A percentile compares a stretch with the other conserved stretches of the same genome.
Evolutionary conservation across 768 basidiomycete genomes (phyloP).

Genomic region (Mycena belliarum): DNA sequence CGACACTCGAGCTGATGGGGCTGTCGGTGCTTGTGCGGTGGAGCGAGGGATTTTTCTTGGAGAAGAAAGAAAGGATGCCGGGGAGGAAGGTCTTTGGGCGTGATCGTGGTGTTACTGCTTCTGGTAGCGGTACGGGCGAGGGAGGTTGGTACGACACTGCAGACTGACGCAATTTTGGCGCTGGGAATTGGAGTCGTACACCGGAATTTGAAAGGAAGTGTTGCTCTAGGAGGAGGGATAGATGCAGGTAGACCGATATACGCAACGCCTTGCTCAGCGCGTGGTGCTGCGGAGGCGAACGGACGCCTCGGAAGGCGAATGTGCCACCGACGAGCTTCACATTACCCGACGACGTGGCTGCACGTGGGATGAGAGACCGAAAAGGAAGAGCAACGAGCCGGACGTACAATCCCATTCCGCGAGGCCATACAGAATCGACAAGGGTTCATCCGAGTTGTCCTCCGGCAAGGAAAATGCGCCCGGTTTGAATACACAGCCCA

Average conservation of each 20-base stretch:
- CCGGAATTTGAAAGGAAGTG: constrained; percentile 52
- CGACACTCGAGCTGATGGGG: constrained; percentile 30
- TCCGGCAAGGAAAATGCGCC: constrained; percentile 41
- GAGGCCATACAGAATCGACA: constrained; percentile 49
- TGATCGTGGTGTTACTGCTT: neutral
- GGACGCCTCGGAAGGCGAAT: constrained; percentile 53
- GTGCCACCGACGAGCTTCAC: constrained; percentile 56
- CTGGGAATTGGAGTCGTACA: constrained; percentile 47
- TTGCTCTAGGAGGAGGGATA: constrained; percentile 64
- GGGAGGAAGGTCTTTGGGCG: constrained; percentile 35
- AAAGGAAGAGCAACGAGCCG: neutral
- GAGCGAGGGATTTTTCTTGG: constrained; percentile 26
- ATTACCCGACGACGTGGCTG: neutral
- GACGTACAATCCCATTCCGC: constrained; percentile 53
- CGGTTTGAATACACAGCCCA: constrained; percentile 48
- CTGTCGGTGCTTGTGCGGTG: constrained; percentile 15
- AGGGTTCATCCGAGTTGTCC: constrained; percentile 28
- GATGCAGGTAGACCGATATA: constrained; percentile 52
- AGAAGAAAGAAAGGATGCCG: constrained; percentile 44
- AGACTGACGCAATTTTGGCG: constrained; percentile 25
- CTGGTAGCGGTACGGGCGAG: constrained; percentile 23
- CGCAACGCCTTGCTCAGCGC: constrained; percentile 51
- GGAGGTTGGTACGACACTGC: constrained; percentile 11
- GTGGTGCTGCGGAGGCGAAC: constrained; percentile 42
- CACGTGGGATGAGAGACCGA: neutral